Evolutionary conservation across 1,284 basidiomycete genomes (phyloP), one percentile per base, ranked within the genome.

Genomic region (Puccinia triticina): DNA sequence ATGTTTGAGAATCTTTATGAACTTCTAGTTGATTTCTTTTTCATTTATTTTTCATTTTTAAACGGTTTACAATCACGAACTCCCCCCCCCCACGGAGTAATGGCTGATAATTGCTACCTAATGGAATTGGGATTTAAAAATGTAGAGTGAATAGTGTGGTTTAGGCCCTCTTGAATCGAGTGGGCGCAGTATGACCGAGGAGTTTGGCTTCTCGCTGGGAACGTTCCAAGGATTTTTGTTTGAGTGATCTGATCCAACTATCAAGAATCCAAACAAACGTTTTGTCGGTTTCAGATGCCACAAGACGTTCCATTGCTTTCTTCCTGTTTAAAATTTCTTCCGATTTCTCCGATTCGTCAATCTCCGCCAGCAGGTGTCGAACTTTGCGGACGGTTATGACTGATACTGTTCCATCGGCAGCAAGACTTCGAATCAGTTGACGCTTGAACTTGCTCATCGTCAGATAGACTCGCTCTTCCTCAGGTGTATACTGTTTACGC

Each of bases 391-490:
- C 78, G 34, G 78, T 80, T 18, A 80, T 61, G 29, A 80, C 69
- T 16, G 67, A 37, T 1, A 80, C 69, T 12, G 37, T 57, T 11
- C 69, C 69, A 37, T 80, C 78, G 26, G 43, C 23, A 37, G 29
- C 29, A 18, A 80, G 46, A 32, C 48, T 40, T 43, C 78, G 32
- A 29, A 80, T 72, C 18, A 80, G 50, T 50, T 57, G 46, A 4
- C 57, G 48, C 46, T 80, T 80, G 43, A 80, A 80, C 43, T 80
- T 80, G 57, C 67, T 72, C 78, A 80, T 80, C 21, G 78, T 80
- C 14, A 80, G 57, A 48, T 80, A 80, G 11, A 80, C 78, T 32
- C 67, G 32, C 59, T 71, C 67, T 61, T 71, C 67, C 12, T 80
- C 53, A 23, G 78, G 78, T 26, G 53, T 43, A 67, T 77, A 77